Conservation (phyloP, 2,329 filamentous ascomycete genomes). For the Penicillium sp. region DNA sequence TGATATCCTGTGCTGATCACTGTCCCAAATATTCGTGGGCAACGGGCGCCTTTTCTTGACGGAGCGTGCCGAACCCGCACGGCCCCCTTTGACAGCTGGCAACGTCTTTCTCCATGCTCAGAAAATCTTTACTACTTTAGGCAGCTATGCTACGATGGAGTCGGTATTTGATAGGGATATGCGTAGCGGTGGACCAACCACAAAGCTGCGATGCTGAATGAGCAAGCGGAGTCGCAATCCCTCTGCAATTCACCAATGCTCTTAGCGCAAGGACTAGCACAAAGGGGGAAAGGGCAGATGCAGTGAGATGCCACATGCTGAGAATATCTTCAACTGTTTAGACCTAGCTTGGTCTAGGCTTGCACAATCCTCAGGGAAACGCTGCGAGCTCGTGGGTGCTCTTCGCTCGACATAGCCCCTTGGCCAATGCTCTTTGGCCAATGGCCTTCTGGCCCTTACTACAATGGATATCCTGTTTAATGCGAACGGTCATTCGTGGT, state of each 20-base stretch:
- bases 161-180: not conserved
- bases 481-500: not conserved
- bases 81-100: not conserved
- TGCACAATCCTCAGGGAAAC: not conserved
- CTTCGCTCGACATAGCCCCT: constrained; percentile 4
- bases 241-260: not conserved
- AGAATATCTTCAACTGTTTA: not conserved
- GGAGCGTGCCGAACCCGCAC: constrained; percentile 1
- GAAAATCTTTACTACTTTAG: constrained; percentile 3
- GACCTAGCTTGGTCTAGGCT: not conserved
- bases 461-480: constrained; percentile 7
- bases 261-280: not conserved
- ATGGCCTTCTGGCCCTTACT: constrained; percentile 16
- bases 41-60: not conserved
- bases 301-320: not conserved
- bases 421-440: constrained; percentile 6
- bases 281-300: not conserved
- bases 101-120: not conserved
- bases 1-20: not conserved
- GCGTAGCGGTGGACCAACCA: not conserved
- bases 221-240: not conserved
- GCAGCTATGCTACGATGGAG: not conserved
- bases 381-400: not conserved
- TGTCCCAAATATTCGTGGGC: not conserved
- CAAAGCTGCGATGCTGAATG: not conserved